These are phyloP conservation scores for Linum trigynum DNA, from an alignment of 345 rosid genomes.

Conservation along the genomic window DNA sequence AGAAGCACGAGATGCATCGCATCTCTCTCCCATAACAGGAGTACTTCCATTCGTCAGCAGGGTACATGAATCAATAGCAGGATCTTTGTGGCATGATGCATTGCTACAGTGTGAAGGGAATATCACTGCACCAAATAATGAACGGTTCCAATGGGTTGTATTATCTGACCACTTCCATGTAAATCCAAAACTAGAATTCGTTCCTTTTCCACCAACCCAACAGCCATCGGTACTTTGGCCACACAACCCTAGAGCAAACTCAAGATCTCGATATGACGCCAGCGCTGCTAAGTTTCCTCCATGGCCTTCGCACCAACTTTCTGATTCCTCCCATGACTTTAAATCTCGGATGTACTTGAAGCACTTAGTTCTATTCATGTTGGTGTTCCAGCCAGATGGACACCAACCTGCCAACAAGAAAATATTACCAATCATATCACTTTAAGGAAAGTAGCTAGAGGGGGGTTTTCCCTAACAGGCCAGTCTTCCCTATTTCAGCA, in stretches of 20 bases:
- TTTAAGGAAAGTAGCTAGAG: background rate
- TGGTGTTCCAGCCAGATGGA: conserved; percentile 47
- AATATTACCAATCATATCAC: background rate
- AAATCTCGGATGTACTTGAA: conserved; percentile 26
- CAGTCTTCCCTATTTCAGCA: background rate
- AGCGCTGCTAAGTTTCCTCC: conserved; percentile 68
- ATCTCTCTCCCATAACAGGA: conserved; percentile 42
- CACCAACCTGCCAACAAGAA: conserved; percentile 42
- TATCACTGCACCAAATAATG: conserved; percentile 25
- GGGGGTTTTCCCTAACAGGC: background rate
- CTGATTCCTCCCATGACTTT: conserved; percentile 64
- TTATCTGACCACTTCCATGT: conserved; percentile 83
- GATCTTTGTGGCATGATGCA: conserved; percentile 28
- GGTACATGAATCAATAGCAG: conserved; percentile 37
- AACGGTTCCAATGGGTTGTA: conserved; percentile 45
- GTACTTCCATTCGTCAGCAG: conserved; percentile 40
- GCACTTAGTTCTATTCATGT: conserved; percentile 48
- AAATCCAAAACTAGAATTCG: conserved; percentile 25
- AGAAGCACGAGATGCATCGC: conserved; percentile 46
- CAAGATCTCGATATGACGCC: conserved; percentile 42
- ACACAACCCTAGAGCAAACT: conserved; percentile 43
- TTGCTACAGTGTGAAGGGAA: conserved; percentile 32
- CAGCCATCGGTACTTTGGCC: conserved; percentile 35
- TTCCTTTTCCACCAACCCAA: conserved; percentile 74
- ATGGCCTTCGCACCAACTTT: conserved; percentile 35